A percentile compares a stretch with the other conserved stretches of the same genome.
These are phyloP conservation scores for Colletotrichum falcatum DNA, from an alignment of 2,329 filamentous ascomycete species.

Conservation along the genomic window DNA sequence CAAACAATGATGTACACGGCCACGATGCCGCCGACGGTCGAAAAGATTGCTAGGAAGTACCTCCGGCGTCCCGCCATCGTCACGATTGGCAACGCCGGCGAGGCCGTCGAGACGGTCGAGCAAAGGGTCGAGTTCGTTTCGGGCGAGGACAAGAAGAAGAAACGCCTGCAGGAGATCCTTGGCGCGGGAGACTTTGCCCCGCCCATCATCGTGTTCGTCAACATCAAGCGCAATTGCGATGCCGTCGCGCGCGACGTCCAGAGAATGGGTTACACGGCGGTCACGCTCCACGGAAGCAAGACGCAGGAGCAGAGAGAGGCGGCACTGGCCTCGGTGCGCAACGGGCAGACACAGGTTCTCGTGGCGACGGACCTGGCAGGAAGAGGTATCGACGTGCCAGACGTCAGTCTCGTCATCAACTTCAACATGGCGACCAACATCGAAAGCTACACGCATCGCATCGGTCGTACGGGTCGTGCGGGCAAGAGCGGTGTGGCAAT, in stretches of 20 bases:
- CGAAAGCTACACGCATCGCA: slow-evolving; percentile 95
- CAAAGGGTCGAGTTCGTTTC: slow-evolving; percentile 93
- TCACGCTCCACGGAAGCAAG: slow-evolving; percentile 94
- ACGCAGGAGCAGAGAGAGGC: slow-evolving; percentile 98
- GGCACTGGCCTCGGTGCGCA: slow-evolving; percentile 85
- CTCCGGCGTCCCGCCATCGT: slow-evolving; percentile 92
- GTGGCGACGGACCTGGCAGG: slow-evolving; percentile 97
- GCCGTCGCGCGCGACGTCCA: slow-evolving; percentile 95
- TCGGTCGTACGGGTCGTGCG: slow-evolving; percentile 96
- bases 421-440: slow-evolving; percentile 98
- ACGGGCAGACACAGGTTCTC: slow-evolving; percentile 84
- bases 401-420: slow-evolving; percentile 94
- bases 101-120: slow-evolving; percentile 97
- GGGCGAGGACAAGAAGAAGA: slow-evolving; percentile 96
- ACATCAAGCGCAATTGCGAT: slow-evolving; percentile 99
- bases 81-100: slow-evolving; percentile 92
- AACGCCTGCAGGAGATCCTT: slow-evolving; percentile 92
- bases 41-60: slow-evolving; percentile 97
- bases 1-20: slow-evolving; percentile 99
- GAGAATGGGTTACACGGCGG: slow-evolving; percentile 88
- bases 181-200: slow-evolving; percentile 82
- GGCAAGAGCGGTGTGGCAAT: slow-evolving; percentile 97
- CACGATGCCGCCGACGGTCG: slow-evolving; percentile 93
- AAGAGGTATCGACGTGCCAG: slow-evolving; percentile 96
- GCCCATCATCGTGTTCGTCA: slow-evolving; percentile 99